Evolutionary conservation across 2,329 filamentous ascomycete genomes (phyloP).

Genomic region (Colletotrichum zoysiae): DNA sequence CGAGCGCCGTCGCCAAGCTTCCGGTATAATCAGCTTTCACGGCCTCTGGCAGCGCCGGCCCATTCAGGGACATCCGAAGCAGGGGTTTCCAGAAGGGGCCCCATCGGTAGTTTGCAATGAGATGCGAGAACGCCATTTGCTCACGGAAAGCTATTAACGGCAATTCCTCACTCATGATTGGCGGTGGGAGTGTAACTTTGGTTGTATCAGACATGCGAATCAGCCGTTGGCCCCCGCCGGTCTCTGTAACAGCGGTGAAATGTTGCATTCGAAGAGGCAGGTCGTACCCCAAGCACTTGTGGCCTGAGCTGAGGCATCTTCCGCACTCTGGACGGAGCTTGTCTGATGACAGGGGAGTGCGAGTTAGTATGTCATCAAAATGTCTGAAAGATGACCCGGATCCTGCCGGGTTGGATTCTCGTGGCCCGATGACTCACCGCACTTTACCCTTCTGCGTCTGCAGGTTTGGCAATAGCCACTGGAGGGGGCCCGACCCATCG

Average conservation of each 20-base stretch:
- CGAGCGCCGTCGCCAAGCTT: conserved; percentile 17
- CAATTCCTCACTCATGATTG: neutral
- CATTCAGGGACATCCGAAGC: neutral
- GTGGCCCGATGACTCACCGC: neutral
- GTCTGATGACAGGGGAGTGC: neutral
- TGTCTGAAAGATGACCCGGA: neutral
- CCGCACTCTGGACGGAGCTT: conserved; percentile 18
- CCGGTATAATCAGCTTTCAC: conserved; percentile 18
- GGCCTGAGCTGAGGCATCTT: conserved; percentile 30
- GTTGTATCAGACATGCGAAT: conserved; percentile 8
- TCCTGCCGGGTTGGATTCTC: neutral
- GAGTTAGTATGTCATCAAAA: no score
- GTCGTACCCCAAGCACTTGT: conserved; percentile 25
- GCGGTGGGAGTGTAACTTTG: neutral
- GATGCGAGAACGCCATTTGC: conserved; percentile 27
- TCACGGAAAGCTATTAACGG: conserved; percentile 28
- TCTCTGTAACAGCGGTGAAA: neutral
- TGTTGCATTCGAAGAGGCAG: conserved; percentile 30
- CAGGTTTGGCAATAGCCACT: conserved; percentile 37
- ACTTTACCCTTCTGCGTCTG: conserved; percentile 28
- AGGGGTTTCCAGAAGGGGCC: conserved; percentile 32
- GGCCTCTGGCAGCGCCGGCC: neutral
- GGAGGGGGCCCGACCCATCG: conserved; percentile 24
- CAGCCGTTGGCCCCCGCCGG: neutral
- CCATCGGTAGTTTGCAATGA: conserved; percentile 27